Conservation (phyloP, 2,329 filamentous ascomycete species). For the Rhynchosporium agropyri region DNA sequence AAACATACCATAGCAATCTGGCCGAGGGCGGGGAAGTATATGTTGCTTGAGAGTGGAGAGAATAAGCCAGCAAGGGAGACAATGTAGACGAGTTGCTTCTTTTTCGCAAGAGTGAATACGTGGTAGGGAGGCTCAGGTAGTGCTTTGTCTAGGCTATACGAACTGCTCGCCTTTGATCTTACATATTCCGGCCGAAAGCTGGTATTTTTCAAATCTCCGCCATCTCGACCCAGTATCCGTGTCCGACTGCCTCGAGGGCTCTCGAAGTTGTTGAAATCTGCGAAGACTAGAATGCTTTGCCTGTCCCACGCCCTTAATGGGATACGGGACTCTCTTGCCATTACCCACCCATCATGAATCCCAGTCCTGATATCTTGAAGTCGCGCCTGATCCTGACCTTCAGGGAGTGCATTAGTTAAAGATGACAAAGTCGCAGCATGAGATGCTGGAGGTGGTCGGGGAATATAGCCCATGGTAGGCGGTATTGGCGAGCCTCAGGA, state of each 20-base stretch:
- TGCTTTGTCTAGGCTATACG: conserved; percentile 27
- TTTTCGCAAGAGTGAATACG: conserved; percentile 46
- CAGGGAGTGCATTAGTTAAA: neutral
- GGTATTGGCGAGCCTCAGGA: neutral
- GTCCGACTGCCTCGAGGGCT: conserved; percentile 24
- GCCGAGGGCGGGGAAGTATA: conserved; percentile 52
- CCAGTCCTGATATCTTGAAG: neutral
- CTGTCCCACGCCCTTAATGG: conserved; percentile 17
- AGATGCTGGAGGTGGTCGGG: neutral
- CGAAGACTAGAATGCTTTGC: conserved; percentile 29
- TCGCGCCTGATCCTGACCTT: neutral
- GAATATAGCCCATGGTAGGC: neutral
- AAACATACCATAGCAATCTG: conserved; percentile 43
- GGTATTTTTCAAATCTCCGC: conserved; percentile 5
- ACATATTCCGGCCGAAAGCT: neutral
- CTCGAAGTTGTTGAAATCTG: conserved; percentile 14
- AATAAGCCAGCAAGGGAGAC: conserved; percentile 55
- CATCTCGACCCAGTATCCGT: conserved; percentile 12
- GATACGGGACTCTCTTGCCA: neutral
- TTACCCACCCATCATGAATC: neutral
- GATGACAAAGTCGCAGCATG: neutral
- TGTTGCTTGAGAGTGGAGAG: conserved; percentile 54
- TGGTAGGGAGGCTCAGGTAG: conserved; percentile 40
- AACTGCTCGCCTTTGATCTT: neutral
- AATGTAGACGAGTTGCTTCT: conserved; percentile 52